These are phyloP conservation scores for Rhinocladiella similis DNA, from an alignment of 2,329 filamentous ascomycete genomes.

Conservation along the genomic window DNA sequence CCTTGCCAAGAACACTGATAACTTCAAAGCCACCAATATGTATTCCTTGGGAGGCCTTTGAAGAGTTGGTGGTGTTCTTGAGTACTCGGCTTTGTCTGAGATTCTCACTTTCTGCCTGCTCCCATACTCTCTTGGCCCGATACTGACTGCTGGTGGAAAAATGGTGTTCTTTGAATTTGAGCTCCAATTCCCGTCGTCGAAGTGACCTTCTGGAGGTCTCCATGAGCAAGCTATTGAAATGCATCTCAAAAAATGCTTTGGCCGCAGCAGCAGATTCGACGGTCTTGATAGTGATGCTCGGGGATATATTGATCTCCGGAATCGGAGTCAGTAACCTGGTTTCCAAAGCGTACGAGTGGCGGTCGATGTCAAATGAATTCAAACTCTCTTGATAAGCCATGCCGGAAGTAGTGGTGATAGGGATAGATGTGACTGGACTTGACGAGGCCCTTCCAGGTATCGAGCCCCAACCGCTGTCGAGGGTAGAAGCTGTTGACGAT, in stretches of 20 bases:
- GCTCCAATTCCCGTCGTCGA: conserved; percentile 63
- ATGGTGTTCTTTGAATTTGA: conserved; percentile 50
- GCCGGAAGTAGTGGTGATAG: conserved; percentile 1
- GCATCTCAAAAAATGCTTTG: conserved; percentile 82
- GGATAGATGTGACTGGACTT: conserved; percentile 24
- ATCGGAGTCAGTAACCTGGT: conserved; percentile 23
- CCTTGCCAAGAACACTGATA: conserved; percentile 82
- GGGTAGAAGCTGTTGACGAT: conserved; percentile 23
- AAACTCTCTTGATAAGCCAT: conserved; percentile 12
- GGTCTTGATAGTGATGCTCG: conserved; percentile 46
- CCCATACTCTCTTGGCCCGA: conserved; percentile 60
- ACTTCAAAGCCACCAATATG: conserved; percentile 71
- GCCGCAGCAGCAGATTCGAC: conserved; percentile 77
- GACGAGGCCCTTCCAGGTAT: conserved; percentile 4
- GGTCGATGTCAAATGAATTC: conserved; percentile 15
- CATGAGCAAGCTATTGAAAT: conserved; percentile 71
- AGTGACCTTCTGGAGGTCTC: conserved; percentile 59
- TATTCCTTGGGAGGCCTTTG: conserved; percentile 48
- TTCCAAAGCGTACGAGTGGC: conserved; percentile 5
- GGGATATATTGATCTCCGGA: conserved; percentile 12
- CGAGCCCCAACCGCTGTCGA: conserved; percentile 19
- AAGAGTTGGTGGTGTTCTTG: conserved; percentile 59
- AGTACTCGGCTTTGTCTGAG: conserved; percentile 71
- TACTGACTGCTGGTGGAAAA: conserved; percentile 18
- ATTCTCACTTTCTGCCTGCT: conserved; percentile 68